phyloP scores from a whole-genome alignment of 345 rosid genomes.

The Stellera chamaejasme region DNA sequence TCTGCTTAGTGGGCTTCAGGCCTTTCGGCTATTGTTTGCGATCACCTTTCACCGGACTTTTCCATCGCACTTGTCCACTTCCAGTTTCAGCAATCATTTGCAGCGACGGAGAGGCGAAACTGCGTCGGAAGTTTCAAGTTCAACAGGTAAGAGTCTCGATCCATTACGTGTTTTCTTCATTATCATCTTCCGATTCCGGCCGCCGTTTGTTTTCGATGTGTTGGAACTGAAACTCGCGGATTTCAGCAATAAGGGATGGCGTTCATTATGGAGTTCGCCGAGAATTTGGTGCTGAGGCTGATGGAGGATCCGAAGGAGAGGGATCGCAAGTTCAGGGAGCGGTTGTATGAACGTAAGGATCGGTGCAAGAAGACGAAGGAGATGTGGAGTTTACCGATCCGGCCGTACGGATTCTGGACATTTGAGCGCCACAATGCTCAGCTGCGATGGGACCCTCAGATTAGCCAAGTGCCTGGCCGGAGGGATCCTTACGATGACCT shows the following conservation, averaged over 20 bases:
- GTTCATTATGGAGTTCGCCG: conserved; percentile 92
- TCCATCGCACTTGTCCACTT: no score
- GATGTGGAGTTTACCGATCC: conserved; percentile 93
- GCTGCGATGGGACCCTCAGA: conserved; percentile 92
- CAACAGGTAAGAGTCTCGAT: no score
- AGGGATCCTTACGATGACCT: conserved; percentile 97
- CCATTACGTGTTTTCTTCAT: no score
- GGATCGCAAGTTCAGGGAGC: conserved; percentile 77
- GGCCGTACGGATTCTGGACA: conserved; percentile 97
- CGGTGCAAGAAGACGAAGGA: conserved; percentile 85
- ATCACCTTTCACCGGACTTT: no score
- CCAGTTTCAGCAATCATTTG: no score
- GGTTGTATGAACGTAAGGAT: conserved; percentile 55
- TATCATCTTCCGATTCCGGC: no score
- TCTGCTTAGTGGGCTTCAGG: no score
- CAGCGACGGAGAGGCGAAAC: no score
- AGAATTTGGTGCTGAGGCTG: conserved; percentile 70
- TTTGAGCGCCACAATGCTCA: conserved; percentile 94
- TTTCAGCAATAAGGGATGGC: conserved; percentile 34
- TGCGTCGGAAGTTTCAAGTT: no score
- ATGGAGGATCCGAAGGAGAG: conserved; percentile 98
- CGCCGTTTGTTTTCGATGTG: background rate
- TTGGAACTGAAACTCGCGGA: no score
- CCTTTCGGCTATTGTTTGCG: no score
- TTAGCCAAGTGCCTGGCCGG: conserved; percentile 89